Percentiles rank a stretch among this genome's conserved stretches.
phyloP scores from a whole-genome alignment of 2,329 filamentous ascomycete species.

The Didymella exigua region DNA sequence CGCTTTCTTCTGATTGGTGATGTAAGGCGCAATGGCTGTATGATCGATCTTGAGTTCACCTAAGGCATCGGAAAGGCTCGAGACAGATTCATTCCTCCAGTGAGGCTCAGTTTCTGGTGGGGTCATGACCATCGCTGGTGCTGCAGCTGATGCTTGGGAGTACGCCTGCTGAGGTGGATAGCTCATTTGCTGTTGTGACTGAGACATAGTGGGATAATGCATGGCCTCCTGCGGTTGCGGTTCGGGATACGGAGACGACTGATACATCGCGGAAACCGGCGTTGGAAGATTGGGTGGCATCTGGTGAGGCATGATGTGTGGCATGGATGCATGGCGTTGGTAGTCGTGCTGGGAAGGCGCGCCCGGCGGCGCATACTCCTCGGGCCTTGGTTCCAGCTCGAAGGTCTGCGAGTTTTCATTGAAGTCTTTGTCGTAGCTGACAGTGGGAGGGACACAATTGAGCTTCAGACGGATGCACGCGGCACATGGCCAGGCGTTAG shows the following conservation, averaged over 20 bases:
- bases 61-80: conserved; percentile 78
- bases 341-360: conserved; percentile 51
- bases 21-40: conserved; percentile 84
- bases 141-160: conserved; percentile 33
- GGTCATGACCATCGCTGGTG: conserved; percentile 40
- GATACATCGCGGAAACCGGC: conserved; percentile 45
- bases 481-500: conserved; percentile 96
- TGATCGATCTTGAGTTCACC: conserved; percentile 88
- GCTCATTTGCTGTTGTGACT: conserved; percentile 43
- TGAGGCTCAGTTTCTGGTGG: conserved; percentile 57
- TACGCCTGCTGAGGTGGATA: conserved; percentile 44
- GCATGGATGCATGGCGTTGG: conserved; percentile 40
- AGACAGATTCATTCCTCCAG: conserved; percentile 53
- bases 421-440: conserved; percentile 71
- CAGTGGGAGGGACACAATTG: conserved; percentile 87
- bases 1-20: conserved; percentile 67
- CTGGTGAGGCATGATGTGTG: conserved; percentile 37
- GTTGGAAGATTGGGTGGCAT: conserved; percentile 37
- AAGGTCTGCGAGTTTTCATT: conserved; percentile 48
- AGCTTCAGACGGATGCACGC: conserved; percentile 91
- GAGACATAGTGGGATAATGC: conserved; percentile 46
- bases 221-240: conserved; percentile 42
- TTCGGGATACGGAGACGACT: conserved; percentile 43
- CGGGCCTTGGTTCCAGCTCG: conserved; percentile 48
- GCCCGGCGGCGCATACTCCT: conserved; percentile 48